Base-by-base conservation (phyloP, 352 stramenopile genomes). In the Globisporangium ultimum region DNA sequence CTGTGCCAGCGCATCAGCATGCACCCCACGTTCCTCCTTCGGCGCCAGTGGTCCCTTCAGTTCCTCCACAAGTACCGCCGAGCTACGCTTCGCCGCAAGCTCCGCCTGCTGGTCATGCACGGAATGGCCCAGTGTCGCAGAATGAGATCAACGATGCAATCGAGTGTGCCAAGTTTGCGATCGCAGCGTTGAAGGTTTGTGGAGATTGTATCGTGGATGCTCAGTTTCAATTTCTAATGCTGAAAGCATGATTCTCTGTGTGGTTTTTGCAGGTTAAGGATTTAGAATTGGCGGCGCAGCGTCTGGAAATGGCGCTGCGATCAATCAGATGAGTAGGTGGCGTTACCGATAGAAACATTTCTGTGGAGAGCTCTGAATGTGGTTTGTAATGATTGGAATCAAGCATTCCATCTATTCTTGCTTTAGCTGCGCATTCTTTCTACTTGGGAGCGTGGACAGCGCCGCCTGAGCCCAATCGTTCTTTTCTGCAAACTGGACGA, bases 71-170 rank as follows among this genome's bases (percentile, higher is more conserved):
- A 50, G 46, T 56, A 17, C 17, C 43, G 5, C 53, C 58, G 17
- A 48, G 28, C 14, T 55, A 49, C 17, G 20, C 53, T 48, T 22
- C 61, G 1, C 28, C 47, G 2, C 53, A 40, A n/a, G 20, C 45
- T 7, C 20, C 45, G 7, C 17, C 50, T 21, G 41, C 63, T 40
- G 38, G 67, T 60, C 66, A 68, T 7, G 61, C 72, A 10, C 69
- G 68, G 15, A 65, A 67, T 46, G 72, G 75, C 6, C 68, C 72
- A 3, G 68, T 80, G 20, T 85, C 79, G 17, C 80, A 90, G 41
- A 87, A 69, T 55, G 73, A 95, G 32, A 79, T 93, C 34, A 89
- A 91, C 53, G 85, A 95, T 50, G 85, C 85, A 10, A 87, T 93
- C 50, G 85, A 95, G 55, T 91, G 71, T 41, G 78, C 81, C 14